These are phyloP conservation scores for Pterocarpus macrocarpus DNA, from an alignment of 306 rosid species.

Conservation along the genomic window DNA sequence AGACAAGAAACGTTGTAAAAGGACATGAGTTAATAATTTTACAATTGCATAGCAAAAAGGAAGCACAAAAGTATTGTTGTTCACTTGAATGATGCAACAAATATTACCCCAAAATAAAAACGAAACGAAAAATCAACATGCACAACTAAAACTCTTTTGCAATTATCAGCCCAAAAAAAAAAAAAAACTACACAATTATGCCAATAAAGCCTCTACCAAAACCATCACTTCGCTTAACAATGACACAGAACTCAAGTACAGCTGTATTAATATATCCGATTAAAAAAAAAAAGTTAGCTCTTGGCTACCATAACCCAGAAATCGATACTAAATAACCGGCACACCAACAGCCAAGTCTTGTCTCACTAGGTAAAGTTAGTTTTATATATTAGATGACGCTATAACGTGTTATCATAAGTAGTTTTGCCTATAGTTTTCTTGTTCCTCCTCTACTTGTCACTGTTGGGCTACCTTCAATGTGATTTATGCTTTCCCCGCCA, in stretches of 20 bases:
- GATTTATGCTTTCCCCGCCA: too few species aligned
- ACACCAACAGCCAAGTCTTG: too few species aligned
- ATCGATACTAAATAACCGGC: too few species aligned
- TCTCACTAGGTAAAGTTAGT: too few species aligned
- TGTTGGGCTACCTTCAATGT: too few species aligned
- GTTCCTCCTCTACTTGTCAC: too few species aligned
- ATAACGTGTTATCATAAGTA: too few species aligned
- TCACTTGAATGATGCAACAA: not conserved
- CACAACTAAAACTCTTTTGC: not conserved
- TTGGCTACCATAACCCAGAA: not conserved
- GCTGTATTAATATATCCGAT: not conserved
- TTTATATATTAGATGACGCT: too few species aligned
- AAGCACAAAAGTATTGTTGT: not conserved
- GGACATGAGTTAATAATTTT: not conserved
- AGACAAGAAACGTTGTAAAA: too few species aligned
- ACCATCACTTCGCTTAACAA: not conserved
- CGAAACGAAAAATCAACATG: not conserved
- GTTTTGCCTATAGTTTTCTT: too few species aligned
- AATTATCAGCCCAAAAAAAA: too few species aligned
- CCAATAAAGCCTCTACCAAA: not conserved
- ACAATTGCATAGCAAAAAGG: not conserved
- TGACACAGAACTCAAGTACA: not conserved
- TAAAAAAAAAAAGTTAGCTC: not conserved
- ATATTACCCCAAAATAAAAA: too few species aligned
- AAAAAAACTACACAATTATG: not conserved